phyloP scores from a whole-genome alignment of 2,329 filamentous ascomycete species.

The Sarocladium oryzae region DNA sequence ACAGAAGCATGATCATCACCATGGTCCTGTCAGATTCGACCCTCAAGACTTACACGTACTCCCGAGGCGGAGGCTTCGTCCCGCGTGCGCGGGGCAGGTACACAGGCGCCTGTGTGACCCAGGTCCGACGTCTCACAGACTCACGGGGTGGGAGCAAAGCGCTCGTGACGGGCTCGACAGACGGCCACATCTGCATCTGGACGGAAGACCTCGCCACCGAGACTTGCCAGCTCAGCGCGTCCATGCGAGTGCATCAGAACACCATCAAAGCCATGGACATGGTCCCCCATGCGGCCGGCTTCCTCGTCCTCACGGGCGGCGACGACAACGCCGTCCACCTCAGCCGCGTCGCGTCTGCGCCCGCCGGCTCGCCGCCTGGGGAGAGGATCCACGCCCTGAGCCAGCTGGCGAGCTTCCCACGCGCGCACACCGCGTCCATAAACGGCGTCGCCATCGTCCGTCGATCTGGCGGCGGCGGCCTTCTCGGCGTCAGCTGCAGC shows the following conservation, averaged over 20 bases:
- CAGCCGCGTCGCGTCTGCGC: neutral
- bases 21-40: constrained; percentile 82
- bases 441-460: constrained; percentile 41
- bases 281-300: constrained; percentile 19
- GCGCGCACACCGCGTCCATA: constrained; percentile 66
- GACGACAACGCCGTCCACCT: constrained; percentile 79
- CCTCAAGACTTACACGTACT: constrained; percentile 55
- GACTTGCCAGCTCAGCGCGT: constrained; percentile 19
- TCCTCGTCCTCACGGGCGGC: constrained; percentile 65
- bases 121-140: constrained; percentile 41
- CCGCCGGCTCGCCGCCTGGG: neutral
- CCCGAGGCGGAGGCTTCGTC: constrained; percentile 32
- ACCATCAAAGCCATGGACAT: constrained; percentile 64
- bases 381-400: constrained; percentile 14
- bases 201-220: constrained; percentile 5
- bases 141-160: constrained; percentile 21
- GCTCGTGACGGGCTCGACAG: constrained; percentile 69
- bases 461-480: constrained; percentile 5
- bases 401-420: constrained; percentile 20
- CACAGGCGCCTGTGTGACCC: constrained; percentile 70
- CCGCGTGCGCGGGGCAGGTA: constrained; percentile 52
- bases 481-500: constrained; percentile 39
- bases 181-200: constrained; percentile 68
- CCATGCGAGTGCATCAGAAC: constrained; percentile 64
- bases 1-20: constrained; percentile 48